Evolutionary conservation across 139 green algal genomes (phyloP).

Genomic region (Chlorella vulgaris): DNA sequence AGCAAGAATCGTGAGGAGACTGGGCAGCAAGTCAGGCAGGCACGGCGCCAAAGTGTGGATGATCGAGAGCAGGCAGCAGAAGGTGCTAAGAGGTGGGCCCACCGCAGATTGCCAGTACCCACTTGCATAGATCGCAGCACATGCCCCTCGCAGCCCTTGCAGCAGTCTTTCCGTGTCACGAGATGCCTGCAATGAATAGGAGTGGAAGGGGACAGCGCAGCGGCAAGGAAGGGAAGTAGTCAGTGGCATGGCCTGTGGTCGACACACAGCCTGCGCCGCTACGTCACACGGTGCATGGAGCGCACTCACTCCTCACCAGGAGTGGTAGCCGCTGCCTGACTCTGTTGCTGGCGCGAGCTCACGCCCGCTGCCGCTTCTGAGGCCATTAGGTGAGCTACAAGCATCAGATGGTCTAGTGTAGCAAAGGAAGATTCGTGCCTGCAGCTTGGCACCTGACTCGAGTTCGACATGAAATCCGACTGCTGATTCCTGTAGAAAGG

Average conservation of each 20-base stretch:
- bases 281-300: too few relatives aligned
- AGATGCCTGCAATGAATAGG: background rate
- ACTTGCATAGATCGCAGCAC: constrained; percentile 56
- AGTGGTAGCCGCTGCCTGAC: too few relatives aligned
- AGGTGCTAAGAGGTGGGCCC: background rate
- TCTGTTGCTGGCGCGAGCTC: too few relatives aligned
- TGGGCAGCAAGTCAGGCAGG: background rate
- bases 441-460: constrained; percentile 37
- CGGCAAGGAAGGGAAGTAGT: background rate
- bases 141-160: constrained; percentile 59
- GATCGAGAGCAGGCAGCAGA: background rate
- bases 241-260: background rate
- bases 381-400: background rate
- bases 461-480: constrained; percentile 54
- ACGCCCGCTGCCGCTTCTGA: too few relatives aligned
- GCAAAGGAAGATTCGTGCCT: constrained; percentile 40
- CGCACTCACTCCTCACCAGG: too few relatives aligned
- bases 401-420: background rate
- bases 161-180: constrained; percentile 51
- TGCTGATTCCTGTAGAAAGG: constrained; percentile 31
- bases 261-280: too few relatives aligned
- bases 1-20: background rate
- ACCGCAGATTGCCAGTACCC: background rate
- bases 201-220: background rate
- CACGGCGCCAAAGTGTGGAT: background rate